Conservation (phyloP, 129 eudicot species). For the Heracleum sosnowskyi region DNA sequence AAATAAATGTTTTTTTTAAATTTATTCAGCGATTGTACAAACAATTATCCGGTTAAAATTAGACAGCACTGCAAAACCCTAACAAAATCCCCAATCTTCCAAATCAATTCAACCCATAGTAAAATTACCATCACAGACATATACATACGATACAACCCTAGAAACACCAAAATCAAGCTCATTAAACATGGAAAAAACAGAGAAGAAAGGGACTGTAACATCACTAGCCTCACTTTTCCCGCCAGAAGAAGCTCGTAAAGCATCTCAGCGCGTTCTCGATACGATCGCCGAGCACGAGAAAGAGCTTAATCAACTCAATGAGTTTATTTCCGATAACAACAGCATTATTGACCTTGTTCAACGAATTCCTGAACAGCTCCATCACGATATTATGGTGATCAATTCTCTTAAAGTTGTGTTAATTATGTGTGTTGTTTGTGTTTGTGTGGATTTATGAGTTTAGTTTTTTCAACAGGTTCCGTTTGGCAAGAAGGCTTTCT, state of each 20-base stretch:
- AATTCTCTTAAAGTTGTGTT: background rate
- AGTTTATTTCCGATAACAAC: conserved; percentile 52
- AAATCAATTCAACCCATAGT: too few species aligned
- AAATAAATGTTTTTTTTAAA: too few species aligned
- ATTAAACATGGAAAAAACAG: conserved; percentile 29
- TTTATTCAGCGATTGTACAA: too few species aligned
- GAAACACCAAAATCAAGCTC: background rate
- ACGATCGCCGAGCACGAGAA: conserved; percentile 36
- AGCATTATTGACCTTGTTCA: conserved; percentile 57
- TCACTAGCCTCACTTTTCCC: conserved; percentile 51
- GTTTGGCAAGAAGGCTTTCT: conserved; percentile 85
- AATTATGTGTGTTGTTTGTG: background rate
- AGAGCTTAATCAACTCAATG: conserved; percentile 41
- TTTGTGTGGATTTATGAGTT: background rate
- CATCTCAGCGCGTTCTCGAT: conserved; percentile 50
- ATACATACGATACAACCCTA: background rate
- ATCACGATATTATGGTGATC: conserved; percentile 68
- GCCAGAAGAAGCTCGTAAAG: conserved; percentile 62
- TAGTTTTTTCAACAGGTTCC: conserved; percentile 50
- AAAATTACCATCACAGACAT: too few species aligned
- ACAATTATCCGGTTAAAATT: too few species aligned
- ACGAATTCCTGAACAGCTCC: conserved; percentile 72
- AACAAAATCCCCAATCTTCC: too few species aligned
- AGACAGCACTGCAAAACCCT: too few species aligned
- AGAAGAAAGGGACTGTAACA: conserved; percentile 68